Evolutionary conservation across 108 stramenopile species (phyloP).

Genomic region (Chaetoceros tenuissimus): DNA sequence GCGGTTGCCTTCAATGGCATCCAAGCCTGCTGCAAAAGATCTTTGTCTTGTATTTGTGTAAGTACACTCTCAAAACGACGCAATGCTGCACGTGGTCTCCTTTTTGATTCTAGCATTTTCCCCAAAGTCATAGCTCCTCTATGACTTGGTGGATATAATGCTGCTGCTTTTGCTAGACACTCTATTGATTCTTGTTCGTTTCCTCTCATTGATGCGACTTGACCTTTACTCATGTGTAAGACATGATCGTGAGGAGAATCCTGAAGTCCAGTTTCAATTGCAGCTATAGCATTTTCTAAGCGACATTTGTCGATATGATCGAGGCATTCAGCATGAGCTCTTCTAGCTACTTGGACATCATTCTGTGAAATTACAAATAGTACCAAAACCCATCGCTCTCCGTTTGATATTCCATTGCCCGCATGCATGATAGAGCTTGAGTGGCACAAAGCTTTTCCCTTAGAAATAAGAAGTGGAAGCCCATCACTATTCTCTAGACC

Average conservation of each 20-base stretch:
- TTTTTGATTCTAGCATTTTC: background rate
- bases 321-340: slow-evolving; percentile 14
- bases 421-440: background rate
- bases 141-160: background rate
- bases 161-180: background rate
- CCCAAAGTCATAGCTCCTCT: background rate
- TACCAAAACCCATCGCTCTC: slow-evolving; percentile 17
- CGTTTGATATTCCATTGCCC: background rate
- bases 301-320: background rate
- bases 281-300: slow-evolving; percentile 3
- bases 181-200: background rate
- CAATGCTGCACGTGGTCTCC: slow-evolving; percentile 1
- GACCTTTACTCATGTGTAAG: background rate
- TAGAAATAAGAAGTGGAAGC: background rate
- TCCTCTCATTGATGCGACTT: background rate
- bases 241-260: background rate
- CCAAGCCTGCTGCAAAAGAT: background rate
- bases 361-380: slow-evolving; percentile 15
- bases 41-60: background rate
- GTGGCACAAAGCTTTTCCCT: slow-evolving; percentile 2
- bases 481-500: slow-evolving; percentile 1
- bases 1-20: background rate
- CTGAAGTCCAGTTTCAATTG: slow-evolving; percentile 3
- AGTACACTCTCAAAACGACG: background rate
- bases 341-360: slow-evolving; percentile 13